Evolutionary conservation across 2,329 filamentous ascomycete species (phyloP), one percentile per base, ranked within the genome.

Genomic region (Penicillium italicum): DNA sequence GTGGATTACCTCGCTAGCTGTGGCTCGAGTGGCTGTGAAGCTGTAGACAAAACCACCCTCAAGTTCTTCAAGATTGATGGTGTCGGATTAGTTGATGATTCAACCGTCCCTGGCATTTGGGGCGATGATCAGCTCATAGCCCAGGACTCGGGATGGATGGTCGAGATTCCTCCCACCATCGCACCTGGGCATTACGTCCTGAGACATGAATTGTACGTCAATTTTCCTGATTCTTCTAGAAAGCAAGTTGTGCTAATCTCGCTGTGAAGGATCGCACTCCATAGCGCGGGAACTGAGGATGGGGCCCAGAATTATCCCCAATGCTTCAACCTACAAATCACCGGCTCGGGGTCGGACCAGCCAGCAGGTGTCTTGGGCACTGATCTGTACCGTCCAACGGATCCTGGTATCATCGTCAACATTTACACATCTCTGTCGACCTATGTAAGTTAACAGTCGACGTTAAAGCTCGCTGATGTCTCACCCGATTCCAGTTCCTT

Each of bases 21-120:
- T 68, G 70, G 77, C 7, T 1, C 38, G 41, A 81, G 77, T 26
- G 78, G 83, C 64, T 86, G 82, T 66, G 75, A 78, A 40, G 68
- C 70, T 0, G 81, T 79, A 55, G 78, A 82, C 68, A 80, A 82
- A 66, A 72, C 68, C 1, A 68, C 72, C 1, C 76, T 86, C 30
- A 69, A 80, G 57, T 87, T 82, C 71, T 82, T 85, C 79, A 88
- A 88, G 77, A 85, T 87, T 56, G 77, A 79, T 40, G 79, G 76
- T 33, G 74, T 71, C 30, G 85, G 84, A 38, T 76, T 83, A 59
- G 72, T 80, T 52, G 66, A 74, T 56, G 74, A 72, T 28, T 70
- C 66, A 37, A 70, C 69, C 31, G 65, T 67, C 12, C 74, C 78
- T 0, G 79, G 80, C 20, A 68, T 66, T 22, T 87, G 83, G 83